Conservation (phyloP, 1,284 basidiomycete genomes). For the Bondarzewia mesenterica region DNA sequence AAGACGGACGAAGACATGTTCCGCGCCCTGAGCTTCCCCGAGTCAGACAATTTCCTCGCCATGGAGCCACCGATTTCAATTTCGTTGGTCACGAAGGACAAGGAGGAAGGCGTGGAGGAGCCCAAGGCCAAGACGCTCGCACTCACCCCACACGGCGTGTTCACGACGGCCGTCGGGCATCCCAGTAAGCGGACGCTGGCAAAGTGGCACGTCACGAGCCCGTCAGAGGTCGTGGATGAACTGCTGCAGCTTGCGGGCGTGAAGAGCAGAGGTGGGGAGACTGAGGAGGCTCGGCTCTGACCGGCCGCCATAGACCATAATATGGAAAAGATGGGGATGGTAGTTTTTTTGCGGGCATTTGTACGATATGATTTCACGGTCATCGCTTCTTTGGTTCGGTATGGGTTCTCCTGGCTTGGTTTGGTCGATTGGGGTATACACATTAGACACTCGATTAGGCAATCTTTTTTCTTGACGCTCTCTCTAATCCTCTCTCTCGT, state of each 20-base stretch:
- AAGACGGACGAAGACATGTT: slow-evolving; percentile 99
- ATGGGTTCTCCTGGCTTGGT: neutral
- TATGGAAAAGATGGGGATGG: neutral
- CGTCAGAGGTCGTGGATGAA: slow-evolving; percentile 66
- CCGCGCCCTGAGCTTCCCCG: slow-evolving; percentile 71
- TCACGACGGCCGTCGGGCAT: slow-evolving; percentile 84
- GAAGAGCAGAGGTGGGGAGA: neutral
- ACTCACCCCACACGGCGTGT: slow-evolving; percentile 64
- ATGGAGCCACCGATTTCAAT: slow-evolving; percentile 74
- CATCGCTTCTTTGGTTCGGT: neutral
- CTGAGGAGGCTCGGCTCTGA: neutral
- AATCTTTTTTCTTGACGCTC: neutral
- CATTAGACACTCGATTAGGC: neutral
- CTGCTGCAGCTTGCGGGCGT: slow-evolving; percentile 46
- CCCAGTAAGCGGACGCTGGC: slow-evolving; percentile 83
- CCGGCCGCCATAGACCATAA: too few relatives aligned
- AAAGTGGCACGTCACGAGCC: slow-evolving; percentile 81
- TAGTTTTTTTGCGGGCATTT: neutral
- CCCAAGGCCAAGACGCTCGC: slow-evolving; percentile 52
- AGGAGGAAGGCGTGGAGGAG: slow-evolving; percentile 19
- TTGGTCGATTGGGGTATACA: neutral
- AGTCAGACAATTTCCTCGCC: slow-evolving; percentile 34
- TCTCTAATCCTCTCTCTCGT: neutral
- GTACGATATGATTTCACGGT: neutral
- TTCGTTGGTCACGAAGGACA: slow-evolving; percentile 38